Conservation (phyloP, 2,329 filamentous ascomycete species). For the Colletotrichum plurivorum region DNA sequence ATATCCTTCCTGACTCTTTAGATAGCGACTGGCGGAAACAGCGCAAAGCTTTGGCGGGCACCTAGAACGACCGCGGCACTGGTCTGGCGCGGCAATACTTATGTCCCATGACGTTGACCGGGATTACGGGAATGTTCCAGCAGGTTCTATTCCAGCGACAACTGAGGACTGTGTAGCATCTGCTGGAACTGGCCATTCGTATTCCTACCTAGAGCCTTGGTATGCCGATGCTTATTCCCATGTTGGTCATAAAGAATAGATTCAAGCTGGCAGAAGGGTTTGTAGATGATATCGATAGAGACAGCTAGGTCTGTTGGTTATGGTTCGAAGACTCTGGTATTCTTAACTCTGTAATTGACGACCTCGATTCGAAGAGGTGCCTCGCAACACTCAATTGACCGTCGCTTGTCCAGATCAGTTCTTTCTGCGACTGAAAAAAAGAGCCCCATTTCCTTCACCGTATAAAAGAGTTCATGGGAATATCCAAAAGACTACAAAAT, state of each 20-base stretch:
- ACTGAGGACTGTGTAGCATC: background rate
- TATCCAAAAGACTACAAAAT: background rate
- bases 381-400: background rate
- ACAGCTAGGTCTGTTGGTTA: background rate
- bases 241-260: background rate
- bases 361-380: background rate
- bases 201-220: background rate
- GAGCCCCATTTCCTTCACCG: background rate
- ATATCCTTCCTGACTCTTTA: background rate
- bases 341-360: background rate
- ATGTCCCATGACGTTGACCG: background rate
- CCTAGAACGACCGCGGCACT: too few relatives aligned
- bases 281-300: background rate
- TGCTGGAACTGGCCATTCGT: background rate
- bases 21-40: background rate
- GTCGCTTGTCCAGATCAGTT: background rate
- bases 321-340: background rate
- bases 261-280: background rate
- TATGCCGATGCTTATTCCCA: background rate
- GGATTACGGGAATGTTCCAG: background rate
- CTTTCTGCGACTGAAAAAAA: background rate
- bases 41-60: background rate
- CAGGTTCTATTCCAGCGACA: background rate
- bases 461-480: background rate
- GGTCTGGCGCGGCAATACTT: background rate